phyloP scores from a whole-genome alignment of 169 alveolate genomes.

The Plasmodium falciparum region DNA sequence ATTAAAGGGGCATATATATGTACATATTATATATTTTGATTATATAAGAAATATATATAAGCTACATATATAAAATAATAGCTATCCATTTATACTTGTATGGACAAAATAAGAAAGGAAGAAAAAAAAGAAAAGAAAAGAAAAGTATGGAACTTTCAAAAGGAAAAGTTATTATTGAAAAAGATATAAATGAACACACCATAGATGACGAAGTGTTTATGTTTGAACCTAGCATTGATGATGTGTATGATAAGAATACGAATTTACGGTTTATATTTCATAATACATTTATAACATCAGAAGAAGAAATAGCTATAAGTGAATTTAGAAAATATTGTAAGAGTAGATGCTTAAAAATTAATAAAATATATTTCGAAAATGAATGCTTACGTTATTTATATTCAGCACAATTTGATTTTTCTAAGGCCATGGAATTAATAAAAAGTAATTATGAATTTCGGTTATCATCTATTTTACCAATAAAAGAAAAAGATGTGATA shows the following conservation, averaged over 20 bases:
- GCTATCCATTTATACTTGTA: too few species aligned
- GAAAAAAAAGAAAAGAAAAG: neutral
- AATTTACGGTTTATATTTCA: conserved; percentile 78
- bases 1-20: too few species aligned
- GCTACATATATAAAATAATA: too few species aligned
- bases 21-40: too few species aligned
- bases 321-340: conserved; percentile 77
- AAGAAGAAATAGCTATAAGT: conserved; percentile 77
- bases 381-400: conserved; percentile 79
- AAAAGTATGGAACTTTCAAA: conserved; percentile 56
- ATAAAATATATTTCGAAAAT: conserved; percentile 72
- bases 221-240: conserved; percentile 77
- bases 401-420: conserved; percentile 80
- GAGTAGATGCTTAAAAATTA: conserved; percentile 62
- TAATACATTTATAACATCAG: conserved; percentile 76
- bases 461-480: conserved; percentile 77
- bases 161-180: conserved; percentile 58
- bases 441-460: conserved; percentile 79
- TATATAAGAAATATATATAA: too few species aligned
- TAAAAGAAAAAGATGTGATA: conserved; percentile 76
- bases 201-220: conserved; percentile 79
- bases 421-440: conserved; percentile 68
- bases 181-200: conserved; percentile 68
- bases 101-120: too few species aligned
- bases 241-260: conserved; percentile 61